Evolutionary conservation across 192 early-diverging fungal genomes (phyloP).

Genomic region (Geranomyces variabilis): DNA sequence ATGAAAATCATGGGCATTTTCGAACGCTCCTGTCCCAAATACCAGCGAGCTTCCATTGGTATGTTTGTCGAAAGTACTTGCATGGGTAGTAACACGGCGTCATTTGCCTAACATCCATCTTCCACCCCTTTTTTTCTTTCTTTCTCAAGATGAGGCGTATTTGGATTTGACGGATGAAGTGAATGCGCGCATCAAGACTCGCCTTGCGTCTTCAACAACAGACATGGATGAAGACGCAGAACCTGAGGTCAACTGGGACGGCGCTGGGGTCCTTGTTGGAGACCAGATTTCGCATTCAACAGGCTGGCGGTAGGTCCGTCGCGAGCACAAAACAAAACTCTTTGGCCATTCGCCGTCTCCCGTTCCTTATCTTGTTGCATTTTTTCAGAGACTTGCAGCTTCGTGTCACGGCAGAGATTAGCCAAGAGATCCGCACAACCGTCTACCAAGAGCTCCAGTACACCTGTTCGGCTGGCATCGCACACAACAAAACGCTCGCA

Average conservation of each 20-base stretch:
- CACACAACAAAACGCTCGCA: constrained; percentile 83
- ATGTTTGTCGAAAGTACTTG: neutral
- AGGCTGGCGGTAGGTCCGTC: constrained; percentile 28
- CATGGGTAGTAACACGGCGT: too few species aligned
- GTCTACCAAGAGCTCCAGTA: constrained; percentile 73
- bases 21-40: constrained; percentile 54
- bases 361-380: too few species aligned
- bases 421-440: constrained; percentile 63
- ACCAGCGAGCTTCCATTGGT: constrained; percentile 68
- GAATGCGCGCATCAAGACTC: constrained; percentile 40
- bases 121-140: too few species aligned
- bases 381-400: constrained; percentile 77
- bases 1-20: constrained; percentile 75
- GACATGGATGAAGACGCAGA: constrained; percentile 7
- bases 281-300: constrained; percentile 4
- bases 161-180: constrained; percentile 81
- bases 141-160: constrained; percentile 90
- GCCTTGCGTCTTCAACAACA: neutral
- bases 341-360: neutral
- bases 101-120: too few species aligned
- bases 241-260: constrained; percentile 37
- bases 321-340: neutral
- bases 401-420: constrained; percentile 70
- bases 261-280: constrained; percentile 43
- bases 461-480: constrained; percentile 70